Evolutionary conservation across 2,329 filamentous ascomycete species (phyloP), one percentile per base, ranked within the genome.

Genomic region (Ciborinia camelliae): DNA sequence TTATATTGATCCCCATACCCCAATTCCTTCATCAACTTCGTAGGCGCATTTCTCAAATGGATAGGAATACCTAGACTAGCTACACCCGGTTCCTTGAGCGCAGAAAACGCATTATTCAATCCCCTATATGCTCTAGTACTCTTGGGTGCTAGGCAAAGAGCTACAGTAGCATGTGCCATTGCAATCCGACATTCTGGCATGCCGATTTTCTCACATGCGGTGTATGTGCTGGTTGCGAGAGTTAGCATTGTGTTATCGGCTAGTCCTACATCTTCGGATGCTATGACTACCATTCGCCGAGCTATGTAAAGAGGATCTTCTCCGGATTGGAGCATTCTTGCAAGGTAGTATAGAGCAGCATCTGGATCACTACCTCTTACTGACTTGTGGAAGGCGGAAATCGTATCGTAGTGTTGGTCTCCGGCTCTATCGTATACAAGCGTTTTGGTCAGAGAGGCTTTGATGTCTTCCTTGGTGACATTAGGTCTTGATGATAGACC

Each of bases 371-470:
- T 90, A 48, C 95, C 95, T 53, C 95, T 90, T 12, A 98, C 88
- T 2, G 92, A 92, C 74, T 99, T 99, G 82, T 98, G 95, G 72
- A 98, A 95, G 37, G 95, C 95, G 0, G 91, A 96, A 73, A 99
- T 98, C 62, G 91, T 95, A 75, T 99, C 94, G 79, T 98, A 99
- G 78, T 98, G 95, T 75, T 97, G 92, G 77, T 99, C 95, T 61
- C 95, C 94, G 0, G 90, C 91, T 63, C 95, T 87, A 77, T 99
- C 95, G 77, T 98, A 98, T 18, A 98, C 92, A 1, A 98, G 81
- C 0, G 94, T 98, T 75, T 93, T 93, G 2, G 94, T 98, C 12
- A 99, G 82, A 2, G 90, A 85, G 1, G 86, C 81, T 75, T 97
- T 97, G 74, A 99, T 86, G 65, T 87, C 85, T 7, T 89, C 87